These are phyloP conservation scores for Boletus patriciae DNA, from an alignment of 768 basidiomycete genomes.

Conservation along the genomic window DNA sequence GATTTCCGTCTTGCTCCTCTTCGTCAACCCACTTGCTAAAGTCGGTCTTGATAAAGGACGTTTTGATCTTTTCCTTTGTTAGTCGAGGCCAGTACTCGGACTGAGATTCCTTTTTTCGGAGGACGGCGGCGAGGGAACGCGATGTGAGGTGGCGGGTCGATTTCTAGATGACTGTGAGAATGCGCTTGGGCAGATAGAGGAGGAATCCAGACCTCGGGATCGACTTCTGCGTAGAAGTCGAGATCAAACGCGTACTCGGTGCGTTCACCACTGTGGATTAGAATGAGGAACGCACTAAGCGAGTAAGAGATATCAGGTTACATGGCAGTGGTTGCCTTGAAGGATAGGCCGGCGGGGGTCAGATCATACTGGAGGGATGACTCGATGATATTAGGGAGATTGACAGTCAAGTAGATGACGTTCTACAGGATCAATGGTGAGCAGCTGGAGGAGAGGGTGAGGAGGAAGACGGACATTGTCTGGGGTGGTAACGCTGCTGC, in stretches of 20 bases:
- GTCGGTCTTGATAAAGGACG: constrained; percentile 88
- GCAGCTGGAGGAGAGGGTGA: background rate
- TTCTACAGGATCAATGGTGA: constrained; percentile 52
- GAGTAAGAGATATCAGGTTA: constrained; percentile 35
- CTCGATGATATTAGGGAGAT: constrained; percentile 71
- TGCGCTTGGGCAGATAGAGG: background rate
- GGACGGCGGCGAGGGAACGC: constrained; percentile 63
- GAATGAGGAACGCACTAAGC: constrained; percentile 6
- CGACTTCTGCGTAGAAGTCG: constrained; percentile 73
- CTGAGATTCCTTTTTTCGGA: constrained; percentile 79
- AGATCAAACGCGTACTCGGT: constrained; percentile 75
- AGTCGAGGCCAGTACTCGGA: constrained; percentile 91
- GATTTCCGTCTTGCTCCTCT: constrained; percentile 84
- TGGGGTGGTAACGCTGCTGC: constrained; percentile 64
- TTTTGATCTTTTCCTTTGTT: constrained; percentile 83
- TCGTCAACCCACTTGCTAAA: constrained; percentile 97
- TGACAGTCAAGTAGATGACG: constrained; percentile 80
- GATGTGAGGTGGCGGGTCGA: constrained; percentile 56
- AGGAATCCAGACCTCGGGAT: constrained; percentile 58
- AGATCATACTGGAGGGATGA: constrained; percentile 59
- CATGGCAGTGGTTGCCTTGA: constrained; percentile 67
- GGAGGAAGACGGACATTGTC: constrained; percentile 56
- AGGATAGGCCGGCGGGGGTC: constrained; percentile 55
- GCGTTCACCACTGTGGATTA: constrained; percentile 38
- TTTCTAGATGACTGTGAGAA: constrained; percentile 16